A percentile compares a stretch with the other conserved stretches of the same genome.
Evolutionary conservation across 2,329 filamentous ascomycete genomes (phyloP).

Genomic region (Ophiocordyceps camponoti-leonardi): DNA sequence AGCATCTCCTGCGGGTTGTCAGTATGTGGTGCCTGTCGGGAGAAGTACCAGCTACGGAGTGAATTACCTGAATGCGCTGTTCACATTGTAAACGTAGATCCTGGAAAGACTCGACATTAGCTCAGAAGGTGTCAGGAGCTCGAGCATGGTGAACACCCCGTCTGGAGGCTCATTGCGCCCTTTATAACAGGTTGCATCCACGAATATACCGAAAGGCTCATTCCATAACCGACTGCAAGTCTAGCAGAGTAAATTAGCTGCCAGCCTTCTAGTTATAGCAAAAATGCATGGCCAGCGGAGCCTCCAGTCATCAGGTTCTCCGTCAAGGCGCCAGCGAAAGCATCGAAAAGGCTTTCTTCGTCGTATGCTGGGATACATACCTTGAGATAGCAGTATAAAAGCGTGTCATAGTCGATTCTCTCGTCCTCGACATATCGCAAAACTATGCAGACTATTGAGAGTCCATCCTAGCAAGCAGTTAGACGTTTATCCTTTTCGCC

Average conservation of each 20-base stretch:
- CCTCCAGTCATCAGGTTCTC: too few species aligned
- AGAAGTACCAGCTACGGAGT: slow-evolving; percentile 5
- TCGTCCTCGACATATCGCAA: slow-evolving; percentile 50
- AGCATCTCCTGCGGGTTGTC: slow-evolving; percentile 30
- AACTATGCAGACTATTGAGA: slow-evolving; percentile 53
- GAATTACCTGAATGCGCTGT: slow-evolving; percentile 42
- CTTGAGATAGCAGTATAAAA: slow-evolving; percentile 53
- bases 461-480: slow-evolving; percentile 31
- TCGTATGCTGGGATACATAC: slow-evolving; percentile 11
- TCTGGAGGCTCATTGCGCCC: slow-evolving; percentile 51
- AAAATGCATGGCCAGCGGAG: too few species aligned
- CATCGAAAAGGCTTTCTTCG: too few species aligned
- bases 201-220: slow-evolving; percentile 47
- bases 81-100: slow-evolving; percentile 59
- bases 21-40: background rate
- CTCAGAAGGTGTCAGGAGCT: slow-evolving; percentile 44
- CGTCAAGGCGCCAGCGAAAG: too few species aligned
- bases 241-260: slow-evolving; percentile 13
- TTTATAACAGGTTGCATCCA: slow-evolving; percentile 54
- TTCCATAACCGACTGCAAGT: slow-evolving; percentile 56
- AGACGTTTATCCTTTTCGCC: too few species aligned
- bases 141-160: slow-evolving; percentile 45
- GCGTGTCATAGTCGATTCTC: slow-evolving; percentile 45
- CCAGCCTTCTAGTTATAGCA: too few species aligned
- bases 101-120: slow-evolving; percentile 39